Percentiles rank a stretch among this genome's conserved stretches.
phyloP scores from a whole-genome alignment of 768 basidiomycete genomes.

The Russula emetica region DNA sequence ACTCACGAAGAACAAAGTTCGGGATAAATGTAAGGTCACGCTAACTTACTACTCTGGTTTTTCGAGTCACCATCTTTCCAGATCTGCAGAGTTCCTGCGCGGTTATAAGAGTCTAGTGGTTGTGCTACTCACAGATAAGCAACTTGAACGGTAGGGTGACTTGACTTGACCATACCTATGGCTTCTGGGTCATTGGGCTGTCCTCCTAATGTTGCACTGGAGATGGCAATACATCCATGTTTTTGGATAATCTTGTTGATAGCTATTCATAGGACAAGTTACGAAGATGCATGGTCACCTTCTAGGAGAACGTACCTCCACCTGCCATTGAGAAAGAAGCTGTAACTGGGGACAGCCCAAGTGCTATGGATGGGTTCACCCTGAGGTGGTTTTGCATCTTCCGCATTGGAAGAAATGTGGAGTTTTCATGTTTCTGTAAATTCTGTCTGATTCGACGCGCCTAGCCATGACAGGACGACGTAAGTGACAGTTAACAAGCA shows the following conservation, averaged over 20 bases:
- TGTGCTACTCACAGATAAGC: not conserved
- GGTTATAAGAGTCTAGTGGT: constrained; percentile 13
- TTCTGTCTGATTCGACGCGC: not conserved
- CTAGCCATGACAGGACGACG: not conserved
- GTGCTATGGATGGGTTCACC: not conserved
- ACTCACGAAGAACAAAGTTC: not conserved
- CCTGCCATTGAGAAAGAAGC: constrained; percentile 12
- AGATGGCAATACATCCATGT: constrained; percentile 18
- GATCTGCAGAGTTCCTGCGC: constrained; percentile 24
- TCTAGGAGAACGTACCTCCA: constrained; percentile 8
- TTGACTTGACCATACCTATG: not conserved
- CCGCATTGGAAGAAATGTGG: not conserved
- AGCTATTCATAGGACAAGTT: constrained; percentile 5
- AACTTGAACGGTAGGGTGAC: not conserved
- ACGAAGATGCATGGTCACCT: not conserved
- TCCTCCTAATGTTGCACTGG: constrained; percentile 22
- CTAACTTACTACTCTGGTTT: constrained; percentile 6
- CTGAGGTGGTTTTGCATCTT: not conserved
- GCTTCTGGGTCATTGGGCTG: constrained; percentile 3
- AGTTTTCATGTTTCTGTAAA: not conserved
- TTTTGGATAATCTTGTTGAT: constrained; percentile 19
- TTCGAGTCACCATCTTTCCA: constrained; percentile 8
- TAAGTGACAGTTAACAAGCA: not conserved
- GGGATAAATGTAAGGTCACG: not conserved
- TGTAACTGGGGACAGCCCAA: constrained; percentile 4